These are phyloP conservation scores for Arthrinium phaeospermum DNA, from an alignment of 2,329 filamentous ascomycete genomes.

Conservation along the genomic window DNA sequence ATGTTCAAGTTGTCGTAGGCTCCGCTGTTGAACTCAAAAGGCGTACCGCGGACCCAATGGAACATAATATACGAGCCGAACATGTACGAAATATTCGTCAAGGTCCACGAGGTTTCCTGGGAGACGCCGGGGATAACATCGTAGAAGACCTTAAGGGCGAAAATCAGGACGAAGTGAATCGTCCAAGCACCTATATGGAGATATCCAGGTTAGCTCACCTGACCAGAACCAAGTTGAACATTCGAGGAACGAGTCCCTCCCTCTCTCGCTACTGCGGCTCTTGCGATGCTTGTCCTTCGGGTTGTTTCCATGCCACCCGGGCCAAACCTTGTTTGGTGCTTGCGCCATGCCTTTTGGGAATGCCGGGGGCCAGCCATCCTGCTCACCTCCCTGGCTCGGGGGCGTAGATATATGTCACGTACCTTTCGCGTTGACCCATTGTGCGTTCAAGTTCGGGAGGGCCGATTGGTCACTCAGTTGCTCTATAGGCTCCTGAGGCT, in stretches of 20 bases:
- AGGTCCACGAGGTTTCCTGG: conserved; percentile 97
- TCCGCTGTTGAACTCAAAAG: conserved; percentile 98
- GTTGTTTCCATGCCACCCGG: not conserved
- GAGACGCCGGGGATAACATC: conserved; percentile 95
- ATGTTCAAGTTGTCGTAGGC: conserved; percentile 99
- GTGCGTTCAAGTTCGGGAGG: conserved; percentile 92
- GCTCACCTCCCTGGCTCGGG: not conserved
- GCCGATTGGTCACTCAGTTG: conserved; percentile 96
- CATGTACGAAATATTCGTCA: conserved; percentile 99
- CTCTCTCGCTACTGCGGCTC: not conserved
- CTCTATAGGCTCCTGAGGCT: conserved; percentile 94
- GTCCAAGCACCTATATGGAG: conserved; percentile 83
- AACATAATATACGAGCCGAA: conserved; percentile 99
- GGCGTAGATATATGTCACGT: conserved; percentile 42
- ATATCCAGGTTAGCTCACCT: conserved; percentile 26
- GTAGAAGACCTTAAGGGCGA: conserved; percentile 92
- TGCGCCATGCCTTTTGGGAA: not conserved
- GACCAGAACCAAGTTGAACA: too few relatives aligned
- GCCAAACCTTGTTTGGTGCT: not conserved
- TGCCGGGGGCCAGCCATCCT: not conserved
- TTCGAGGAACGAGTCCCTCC: not conserved
- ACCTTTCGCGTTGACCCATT: conserved; percentile 99
- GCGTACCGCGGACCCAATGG: conserved; percentile 96
- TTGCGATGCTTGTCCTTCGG: not conserved
- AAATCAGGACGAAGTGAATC: conserved; percentile 93